These are phyloP conservation scores for Globisporangium emineosum DNA, from an alignment of 352 stramenopile species.

Conservation along the genomic window DNA sequence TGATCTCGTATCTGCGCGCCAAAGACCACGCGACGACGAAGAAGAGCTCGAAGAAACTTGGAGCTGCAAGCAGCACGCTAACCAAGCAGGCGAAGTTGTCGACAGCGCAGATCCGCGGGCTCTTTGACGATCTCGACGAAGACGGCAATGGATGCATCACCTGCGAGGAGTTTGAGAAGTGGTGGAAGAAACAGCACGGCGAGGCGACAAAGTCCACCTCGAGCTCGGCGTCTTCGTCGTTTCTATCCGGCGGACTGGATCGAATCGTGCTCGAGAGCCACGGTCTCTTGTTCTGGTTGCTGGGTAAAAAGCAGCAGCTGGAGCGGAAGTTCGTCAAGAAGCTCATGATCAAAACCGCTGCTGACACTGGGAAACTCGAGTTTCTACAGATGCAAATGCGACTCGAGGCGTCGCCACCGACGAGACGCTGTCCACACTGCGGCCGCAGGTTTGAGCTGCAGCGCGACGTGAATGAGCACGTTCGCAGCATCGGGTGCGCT, in stretches of 20 bases:
- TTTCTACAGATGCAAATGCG: slow-evolving; percentile 20
- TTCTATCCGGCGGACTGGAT: slow-evolving; percentile 31
- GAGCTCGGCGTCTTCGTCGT: slow-evolving; percentile 31
- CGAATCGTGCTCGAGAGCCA: slow-evolving; percentile 38
- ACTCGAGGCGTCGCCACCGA: slow-evolving; percentile 5
- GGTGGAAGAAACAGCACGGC: slow-evolving; percentile 30
- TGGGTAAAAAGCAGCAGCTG: slow-evolving; percentile 40
- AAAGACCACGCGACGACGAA: slow-evolving; percentile 9
- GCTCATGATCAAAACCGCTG: slow-evolving; percentile 29
- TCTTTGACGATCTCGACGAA: slow-evolving; percentile 39
- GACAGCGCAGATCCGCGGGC: slow-evolving; percentile 26
- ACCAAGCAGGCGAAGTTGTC: slow-evolving; percentile 24
- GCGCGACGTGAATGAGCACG: slow-evolving; percentile 36
- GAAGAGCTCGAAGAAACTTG: slow-evolving; percentile 17
- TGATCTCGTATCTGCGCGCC: slow-evolving; percentile 40
- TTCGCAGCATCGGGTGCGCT: slow-evolving; percentile 16
- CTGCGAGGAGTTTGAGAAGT: slow-evolving; percentile 31
- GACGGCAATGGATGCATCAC: slow-evolving; percentile 34
- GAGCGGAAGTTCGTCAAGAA: slow-evolving; percentile 56
- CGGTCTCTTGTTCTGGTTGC: slow-evolving; percentile 43
- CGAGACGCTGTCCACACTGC: slow-evolving; percentile 26
- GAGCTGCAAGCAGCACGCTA: neutral
- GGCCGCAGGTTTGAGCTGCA: slow-evolving; percentile 33
- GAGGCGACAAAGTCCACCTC: slow-evolving; percentile 12
- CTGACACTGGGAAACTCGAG: slow-evolving; percentile 26